These are phyloP conservation scores for Sporothrix phasma DNA, from an alignment of 2,329 filamentous ascomycete species.

Conservation along the genomic window DNA sequence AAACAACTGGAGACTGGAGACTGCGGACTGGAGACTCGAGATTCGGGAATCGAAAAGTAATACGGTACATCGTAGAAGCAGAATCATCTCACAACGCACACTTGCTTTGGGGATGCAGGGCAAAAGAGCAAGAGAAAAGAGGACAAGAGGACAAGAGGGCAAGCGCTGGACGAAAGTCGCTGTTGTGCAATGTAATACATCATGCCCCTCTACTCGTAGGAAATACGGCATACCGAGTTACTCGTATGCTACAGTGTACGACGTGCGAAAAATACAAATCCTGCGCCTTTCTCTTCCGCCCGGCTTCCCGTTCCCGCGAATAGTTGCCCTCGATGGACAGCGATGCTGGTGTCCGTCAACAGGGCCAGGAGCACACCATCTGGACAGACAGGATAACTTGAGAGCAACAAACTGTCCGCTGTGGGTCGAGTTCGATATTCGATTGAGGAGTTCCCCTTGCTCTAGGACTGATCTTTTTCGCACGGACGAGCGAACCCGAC, in stretches of 20 bases:
- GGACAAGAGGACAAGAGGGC: too few species aligned
- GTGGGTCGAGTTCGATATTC: too few species aligned
- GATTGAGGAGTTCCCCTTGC: background rate
- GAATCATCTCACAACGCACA: background rate
- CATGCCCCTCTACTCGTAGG: too few species aligned
- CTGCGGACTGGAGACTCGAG: too few species aligned
- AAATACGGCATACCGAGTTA: background rate
- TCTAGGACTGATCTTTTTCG: background rate
- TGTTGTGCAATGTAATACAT: background rate
- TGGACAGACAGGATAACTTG: too few species aligned
- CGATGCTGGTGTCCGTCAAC: background rate
- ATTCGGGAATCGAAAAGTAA: too few species aligned
- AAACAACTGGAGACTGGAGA: too few species aligned
- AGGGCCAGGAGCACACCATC: too few species aligned
- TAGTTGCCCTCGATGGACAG: conserved; percentile 1
- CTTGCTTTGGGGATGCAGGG: background rate
- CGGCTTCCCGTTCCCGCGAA: too few species aligned
- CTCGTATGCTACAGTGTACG: background rate
- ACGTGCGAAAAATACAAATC: background rate
- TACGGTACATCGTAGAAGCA: too few species aligned
- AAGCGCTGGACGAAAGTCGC: too few species aligned
- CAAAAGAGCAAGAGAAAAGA: too few species aligned
- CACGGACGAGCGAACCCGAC: background rate
- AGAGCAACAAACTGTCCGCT: background rate
- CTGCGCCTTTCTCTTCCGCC: background rate